Evolutionary conservation across 257 asterid species (phyloP), one percentile per base, ranked within the genome.

Genomic region (Scutellaria galericulata): DNA sequence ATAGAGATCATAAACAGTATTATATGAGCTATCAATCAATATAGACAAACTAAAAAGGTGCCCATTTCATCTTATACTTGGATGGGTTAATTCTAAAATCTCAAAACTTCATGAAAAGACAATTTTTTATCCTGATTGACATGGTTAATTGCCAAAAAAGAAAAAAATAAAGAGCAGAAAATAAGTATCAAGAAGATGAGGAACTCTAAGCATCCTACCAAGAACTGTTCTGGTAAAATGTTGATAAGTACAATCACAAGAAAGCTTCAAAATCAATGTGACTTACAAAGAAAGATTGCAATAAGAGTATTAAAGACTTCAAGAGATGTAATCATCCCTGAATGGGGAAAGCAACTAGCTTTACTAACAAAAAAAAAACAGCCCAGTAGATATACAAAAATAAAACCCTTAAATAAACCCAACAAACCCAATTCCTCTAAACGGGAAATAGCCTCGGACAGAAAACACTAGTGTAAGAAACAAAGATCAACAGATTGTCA

Each of bases 271-370:
- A 39, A n/a, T 12, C 47, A 11, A 18, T 40, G 41, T 5, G 14
- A 56, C 41, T 22, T 1, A 2, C 63, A n/a, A 56, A 56, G 9
- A 56, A 31, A 53, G 59, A 54, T 22, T 37, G 11, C 64, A 55
- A 40, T 54, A 69, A 56, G 42, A 35, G 13, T 35, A 45, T 56
- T 56, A 56, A n/a, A 54, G 63, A 11, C 31, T 13, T 13, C 2
- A 72, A 8, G 10, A 50, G 68, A 44, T 15, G 52, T 24, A 58
- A 57, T 14, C 52, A 37, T 60, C 59, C 44, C 64, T 20, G 54
- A 48, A 14, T 27, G 39, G 39, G 18, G 22, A 45, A 61, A 51
- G 64, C 71, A 62, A 60, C 62, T 51, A 61, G 5, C 67, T 46
- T 60, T 53, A 41, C 51, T 35, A 59, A 6, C 55, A 58, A 58